Base-by-base conservation (phyloP, 73 alveolate genomes). In the Breviolum minutum region DNA sequence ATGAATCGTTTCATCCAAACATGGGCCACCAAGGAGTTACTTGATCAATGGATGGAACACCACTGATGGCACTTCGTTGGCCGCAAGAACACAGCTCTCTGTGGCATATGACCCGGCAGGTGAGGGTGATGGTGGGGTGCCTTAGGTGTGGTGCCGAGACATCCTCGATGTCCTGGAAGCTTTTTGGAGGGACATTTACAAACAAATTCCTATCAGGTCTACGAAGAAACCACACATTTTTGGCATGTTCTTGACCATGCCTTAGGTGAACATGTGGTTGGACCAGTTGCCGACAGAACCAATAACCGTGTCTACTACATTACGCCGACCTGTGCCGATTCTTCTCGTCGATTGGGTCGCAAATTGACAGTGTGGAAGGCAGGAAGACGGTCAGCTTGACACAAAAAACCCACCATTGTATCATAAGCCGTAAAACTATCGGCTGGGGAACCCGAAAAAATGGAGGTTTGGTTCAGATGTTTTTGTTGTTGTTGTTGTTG, bases 41-140 rank as follows among this genome's bases (percentile, higher is more conserved):
- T 76, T 92, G 88, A 76, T 92, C 81, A 92, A 92, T 62, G 98
- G 98, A 20, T 92, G 98, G 98, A 92, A 92, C 68, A n/a, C 98
- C 14, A 90, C 97, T 4, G 97, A 90, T 83, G 88, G 88, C 7
- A 61, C 89, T 26, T 92, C 98, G 54, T 68, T 92, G 66, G 98
- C 98, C 13, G 27, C 14, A 29, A 68, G 89, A 54, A 92, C 79
- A 48, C 62, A 80, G 63, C 76, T 92, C 54, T 92, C 98, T 0
- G 98, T 92, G 70, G 98, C 98, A 22, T 92, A 92, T 60, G 98
- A 92, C 84, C 98, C 98, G 5, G 98, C 98, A 7, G 98, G 98
- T 22, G 98, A 92, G 29, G 98, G 98, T 12, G 98, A 92, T 76
- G 98, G 98, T 74, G 61, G 4, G 98, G 98, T 74, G 61, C 8